phyloP scores from a whole-genome alignment of 2,329 filamentous ascomycete species.

The Paradendryphiella salina region DNA sequence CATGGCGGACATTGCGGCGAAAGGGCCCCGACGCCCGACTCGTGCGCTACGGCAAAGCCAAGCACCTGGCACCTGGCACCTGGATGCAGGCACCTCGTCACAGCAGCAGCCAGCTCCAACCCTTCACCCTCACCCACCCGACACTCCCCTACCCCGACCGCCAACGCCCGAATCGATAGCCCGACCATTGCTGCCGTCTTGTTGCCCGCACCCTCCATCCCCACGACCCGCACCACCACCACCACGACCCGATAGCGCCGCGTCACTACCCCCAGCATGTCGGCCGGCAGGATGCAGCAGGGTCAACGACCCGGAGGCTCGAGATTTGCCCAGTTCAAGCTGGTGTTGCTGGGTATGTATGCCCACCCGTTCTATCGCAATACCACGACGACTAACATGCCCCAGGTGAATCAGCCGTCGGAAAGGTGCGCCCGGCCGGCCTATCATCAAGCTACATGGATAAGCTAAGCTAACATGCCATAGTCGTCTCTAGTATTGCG shows the following conservation, averaged over 20 bases:
- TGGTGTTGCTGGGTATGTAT: constrained; percentile 93
- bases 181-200: constrained; percentile 4
- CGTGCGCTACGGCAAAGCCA: constrained; percentile 10
- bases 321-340: constrained; percentile 98
- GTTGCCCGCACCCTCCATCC: constrained; percentile 1
- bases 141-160: constrained; percentile 1
- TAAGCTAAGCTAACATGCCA: constrained; percentile 33
- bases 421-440: constrained; percentile 70
- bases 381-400: constrained; percentile 23
- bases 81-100: constrained; percentile 19
- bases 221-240: constrained; percentile 3
- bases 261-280: constrained; percentile 62
- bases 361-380: constrained; percentile 32
- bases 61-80: constrained; percentile 8
- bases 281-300: constrained; percentile 75
- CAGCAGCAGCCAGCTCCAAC: constrained; percentile 10
- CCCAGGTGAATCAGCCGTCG: constrained; percentile 93
- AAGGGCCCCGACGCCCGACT: constrained; percentile 9
- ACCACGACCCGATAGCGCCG: constrained; percentile 25
- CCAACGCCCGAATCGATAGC: constrained; percentile 2
- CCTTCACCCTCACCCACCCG: constrained; percentile 15
- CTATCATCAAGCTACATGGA: constrained; percentile 28
- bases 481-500: constrained; percentile 96
- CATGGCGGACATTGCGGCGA: constrained; percentile 19
- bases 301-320: constrained; percentile 64